phyloP scores from a whole-genome alignment of 257 asterid species.

The Scutellaria baicalensis region DNA sequence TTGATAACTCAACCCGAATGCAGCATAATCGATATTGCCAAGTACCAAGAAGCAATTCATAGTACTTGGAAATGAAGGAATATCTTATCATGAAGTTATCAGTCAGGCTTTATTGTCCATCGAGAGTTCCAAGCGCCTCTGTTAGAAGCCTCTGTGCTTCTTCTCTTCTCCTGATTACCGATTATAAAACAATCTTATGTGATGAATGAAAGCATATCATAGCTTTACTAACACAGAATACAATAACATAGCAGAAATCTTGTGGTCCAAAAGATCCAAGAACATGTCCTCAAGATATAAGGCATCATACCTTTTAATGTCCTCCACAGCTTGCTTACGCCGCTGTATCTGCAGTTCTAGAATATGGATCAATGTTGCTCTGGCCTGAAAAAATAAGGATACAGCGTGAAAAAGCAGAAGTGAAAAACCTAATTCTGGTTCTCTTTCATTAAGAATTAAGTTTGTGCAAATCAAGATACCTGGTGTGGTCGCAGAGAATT shows the following conservation, averaged over 20 bases:
- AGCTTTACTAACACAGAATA: background rate
- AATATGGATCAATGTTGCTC: conserved; percentile 92
- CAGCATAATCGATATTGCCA: background rate
- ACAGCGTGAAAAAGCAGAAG: conserved; percentile 1
- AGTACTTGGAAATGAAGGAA: background rate
- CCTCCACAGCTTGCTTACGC: conserved; percentile 95
- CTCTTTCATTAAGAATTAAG: background rate
- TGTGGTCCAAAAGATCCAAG: background rate
- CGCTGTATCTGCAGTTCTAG: conserved; percentile 91
- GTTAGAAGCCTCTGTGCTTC: conserved; percentile 65
- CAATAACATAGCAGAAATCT: background rate
- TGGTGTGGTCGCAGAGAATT: conserved; percentile 96
- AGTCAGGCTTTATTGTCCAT: conserved; percentile 35
- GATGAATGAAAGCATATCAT: background rate
- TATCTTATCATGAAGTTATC: background rate
- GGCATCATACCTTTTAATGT: conserved; percentile 66
- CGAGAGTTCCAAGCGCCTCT: conserved; percentile 68
- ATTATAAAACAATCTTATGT: conserved; percentile 3
- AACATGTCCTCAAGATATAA: background rate
- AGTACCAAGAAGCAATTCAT: background rate
- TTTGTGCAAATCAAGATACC: conserved; percentile 25
- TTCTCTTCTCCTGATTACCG: conserved; percentile 71
- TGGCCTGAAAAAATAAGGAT: conserved; percentile 51
- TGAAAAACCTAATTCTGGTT: background rate
- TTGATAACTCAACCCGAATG: background rate